Evolutionary conservation across 805 yeast genomes (phyloP), one percentile per base, ranked within the genome.

Genomic region (Ogataea philodendri): DNA sequence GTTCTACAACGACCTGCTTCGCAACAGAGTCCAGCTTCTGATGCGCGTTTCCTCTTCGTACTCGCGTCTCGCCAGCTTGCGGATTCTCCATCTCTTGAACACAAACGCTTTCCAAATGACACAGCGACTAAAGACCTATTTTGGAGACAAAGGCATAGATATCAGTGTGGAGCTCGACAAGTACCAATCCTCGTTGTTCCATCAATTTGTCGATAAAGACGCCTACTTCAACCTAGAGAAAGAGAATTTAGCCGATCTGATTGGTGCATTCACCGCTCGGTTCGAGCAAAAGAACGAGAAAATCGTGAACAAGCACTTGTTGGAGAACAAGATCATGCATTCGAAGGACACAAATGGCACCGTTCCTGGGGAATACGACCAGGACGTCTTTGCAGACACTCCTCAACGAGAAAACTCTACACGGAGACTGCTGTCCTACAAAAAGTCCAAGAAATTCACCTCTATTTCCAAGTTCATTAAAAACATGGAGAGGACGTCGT

Each of bases 161-260:
- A 52, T 75, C 26, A 57, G 63, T 3, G 28, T 51, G 1, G 71
- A 81, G 4, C 62, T 90, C 22, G 95, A 89, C 46, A 87, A 81
- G 49, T 72, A 78, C 40, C 77, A 69, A 52, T 70, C 74, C n/a
- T 94, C 84, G 46, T 60, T 86, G 11, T 90, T 90, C 57, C 69
- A 76, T 13, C 80, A 81, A 30, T 84, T 78, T 52, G 62, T 84
- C 17, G 71, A 72, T 18, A 85, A 82, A 39, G 74, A 76, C 40
- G 67, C 72, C 30, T 89, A 87, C 59, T 80, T 89, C 51, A 78
- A 68, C 24, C 51, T 72, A 24, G 97, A 88, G 54, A 82, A 76
- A 60, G 78, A 77, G 44, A 76, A 75, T 45, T 62, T 89, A 22
- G 82, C 79, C 32, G 74, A 70, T 19, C 57, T 73, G 26, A 67